Percentiles rank a stretch among this genome's conserved stretches.
Evolutionary conservation across 2,329 filamentous ascomycete species (phyloP).

Genomic region (Arthrocladium fulminans): DNA sequence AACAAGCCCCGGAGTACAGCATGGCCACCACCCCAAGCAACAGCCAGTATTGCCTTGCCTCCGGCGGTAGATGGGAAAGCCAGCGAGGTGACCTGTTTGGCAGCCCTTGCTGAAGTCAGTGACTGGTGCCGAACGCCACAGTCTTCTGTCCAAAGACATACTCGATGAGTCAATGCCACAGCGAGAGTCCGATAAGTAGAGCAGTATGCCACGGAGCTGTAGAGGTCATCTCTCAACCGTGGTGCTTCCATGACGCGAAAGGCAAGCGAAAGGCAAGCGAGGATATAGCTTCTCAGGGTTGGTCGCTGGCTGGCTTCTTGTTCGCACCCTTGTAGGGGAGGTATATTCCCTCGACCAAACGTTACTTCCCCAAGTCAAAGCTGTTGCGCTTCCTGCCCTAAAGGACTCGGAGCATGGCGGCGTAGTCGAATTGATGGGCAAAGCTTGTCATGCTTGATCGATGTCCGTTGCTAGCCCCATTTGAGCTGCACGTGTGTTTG

Average conservation of each 20-base stretch:
- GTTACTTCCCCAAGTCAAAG: constrained; percentile 33
- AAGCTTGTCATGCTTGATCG: constrained; percentile 57
- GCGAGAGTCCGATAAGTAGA: constrained; percentile 64
- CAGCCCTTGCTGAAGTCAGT: constrained; percentile 41
- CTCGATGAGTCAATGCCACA: constrained; percentile 66
- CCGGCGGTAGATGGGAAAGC: constrained; percentile 78
- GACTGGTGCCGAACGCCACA: constrained; percentile 55
- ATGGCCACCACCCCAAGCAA: constrained; percentile 68
- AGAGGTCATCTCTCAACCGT: constrained; percentile 85
- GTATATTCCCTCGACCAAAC: constrained; percentile 30
- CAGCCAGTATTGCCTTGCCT: constrained; percentile 69
- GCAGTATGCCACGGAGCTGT: constrained; percentile 88
- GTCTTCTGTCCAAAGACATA: constrained; percentile 84
- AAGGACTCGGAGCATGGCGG: constrained; percentile 17
- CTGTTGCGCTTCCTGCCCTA: constrained; percentile 26
- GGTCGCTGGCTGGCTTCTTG: neutral
- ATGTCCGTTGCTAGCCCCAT: constrained; percentile 75
- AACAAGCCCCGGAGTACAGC: constrained; percentile 70
- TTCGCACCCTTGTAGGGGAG: constrained; percentile 11
- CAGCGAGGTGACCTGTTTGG: constrained; percentile 67
- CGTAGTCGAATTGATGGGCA: constrained; percentile 43
- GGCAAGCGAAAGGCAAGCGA: constrained; percentile 60
- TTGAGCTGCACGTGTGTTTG: constrained; percentile 61
- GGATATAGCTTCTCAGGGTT: constrained; percentile 29
- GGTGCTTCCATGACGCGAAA: constrained; percentile 88